Evolutionary conservation across 495 filamentous ascomycete species (phyloP).

Genomic region (Neurospora sp.): DNA sequence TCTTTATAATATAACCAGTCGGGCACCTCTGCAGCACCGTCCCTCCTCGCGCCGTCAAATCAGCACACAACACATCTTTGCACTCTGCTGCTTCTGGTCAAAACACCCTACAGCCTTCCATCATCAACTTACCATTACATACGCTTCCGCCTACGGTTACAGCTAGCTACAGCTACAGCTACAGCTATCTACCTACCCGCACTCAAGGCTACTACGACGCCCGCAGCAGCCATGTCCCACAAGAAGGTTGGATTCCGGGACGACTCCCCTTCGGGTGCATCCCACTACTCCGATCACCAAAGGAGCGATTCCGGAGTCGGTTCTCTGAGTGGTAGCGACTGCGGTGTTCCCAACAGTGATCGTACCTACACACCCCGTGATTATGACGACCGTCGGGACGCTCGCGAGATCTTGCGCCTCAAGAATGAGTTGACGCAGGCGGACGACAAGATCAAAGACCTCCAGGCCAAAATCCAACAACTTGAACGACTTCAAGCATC

Average conservation of each 20-base stretch:
- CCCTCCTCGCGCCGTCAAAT: slow-evolving; percentile 23
- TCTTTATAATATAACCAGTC: slow-evolving; percentile 21
- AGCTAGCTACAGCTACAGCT: slow-evolving; percentile 3
- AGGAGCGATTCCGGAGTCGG: slow-evolving; percentile 26
- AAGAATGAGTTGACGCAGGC: slow-evolving; percentile 9
- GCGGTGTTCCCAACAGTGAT: slow-evolving; percentile 17
- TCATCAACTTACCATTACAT: not conserved
- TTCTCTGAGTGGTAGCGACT: slow-evolving; percentile 25
- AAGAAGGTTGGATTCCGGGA: slow-evolving; percentile 26
- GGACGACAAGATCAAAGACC: slow-evolving; percentile 11
- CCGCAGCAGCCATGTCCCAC: slow-evolving; percentile 15
- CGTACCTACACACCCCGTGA: slow-evolving; percentile 10
- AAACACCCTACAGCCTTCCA: slow-evolving; percentile 6
- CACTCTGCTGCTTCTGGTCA: slow-evolving; percentile 19
- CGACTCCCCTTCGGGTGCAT: slow-evolving; percentile 19
- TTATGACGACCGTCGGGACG: slow-evolving; percentile 14
- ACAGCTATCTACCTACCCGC: not conserved
- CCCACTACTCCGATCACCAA: slow-evolving; percentile 20
- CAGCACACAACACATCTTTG: slow-evolving; percentile 30
- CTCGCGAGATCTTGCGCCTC: slow-evolving; percentile 13
- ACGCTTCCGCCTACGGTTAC: slow-evolving; percentile 1
- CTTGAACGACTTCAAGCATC: slow-evolving; percentile 20
- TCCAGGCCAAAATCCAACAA: not conserved
- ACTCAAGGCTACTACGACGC: not conserved
- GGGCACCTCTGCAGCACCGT: slow-evolving; percentile 26